phyloP scores from a whole-genome alignment of 495 filamentous ascomycete genomes.

The Oidiodendron maius region DNA sequence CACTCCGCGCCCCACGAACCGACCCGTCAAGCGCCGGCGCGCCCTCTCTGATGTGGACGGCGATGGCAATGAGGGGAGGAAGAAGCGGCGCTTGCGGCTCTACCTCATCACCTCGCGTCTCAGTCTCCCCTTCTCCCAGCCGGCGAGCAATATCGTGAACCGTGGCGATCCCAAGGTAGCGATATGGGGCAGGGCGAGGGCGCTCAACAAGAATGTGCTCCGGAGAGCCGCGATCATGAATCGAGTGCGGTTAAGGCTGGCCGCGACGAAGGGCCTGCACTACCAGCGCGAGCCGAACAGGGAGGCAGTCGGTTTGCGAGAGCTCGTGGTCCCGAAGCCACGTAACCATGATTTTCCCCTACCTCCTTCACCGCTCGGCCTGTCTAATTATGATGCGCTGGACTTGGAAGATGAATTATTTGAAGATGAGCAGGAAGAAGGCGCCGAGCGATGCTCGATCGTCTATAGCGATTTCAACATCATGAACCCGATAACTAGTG shows the following conservation, averaged over 20 bases:
- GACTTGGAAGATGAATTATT: conserved; percentile 35
- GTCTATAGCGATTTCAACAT: conserved; percentile 33
- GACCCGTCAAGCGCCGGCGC: conserved; percentile 48
- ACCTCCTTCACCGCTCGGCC: conserved; percentile 33
- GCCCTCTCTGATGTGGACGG: conserved; percentile 59
- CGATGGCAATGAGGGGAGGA: conserved; percentile 38
- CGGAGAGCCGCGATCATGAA: conserved; percentile 53
- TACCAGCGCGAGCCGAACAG: conserved; percentile 13
- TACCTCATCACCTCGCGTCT: conserved; percentile 63
- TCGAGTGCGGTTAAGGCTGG: conserved; percentile 34
- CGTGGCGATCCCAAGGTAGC: conserved; percentile 54
- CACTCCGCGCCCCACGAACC: conserved; percentile 4
- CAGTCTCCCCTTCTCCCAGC: conserved; percentile 59
- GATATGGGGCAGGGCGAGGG: conserved; percentile 37
- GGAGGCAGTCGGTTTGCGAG: conserved; percentile 11
- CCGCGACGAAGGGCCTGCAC: conserved; percentile 17
- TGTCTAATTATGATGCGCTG: conserved; percentile 43
- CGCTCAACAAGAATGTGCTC: conserved; percentile 33
- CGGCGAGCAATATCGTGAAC: conserved; percentile 62
- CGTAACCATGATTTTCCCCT: conserved; percentile 23
- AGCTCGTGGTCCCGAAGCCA: conserved; percentile 19
- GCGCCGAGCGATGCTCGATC: conserved; percentile 7
- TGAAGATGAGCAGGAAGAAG: conserved; percentile 22
- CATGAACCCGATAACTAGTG: conserved; percentile 19
- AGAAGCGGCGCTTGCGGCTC: conserved; percentile 60